phyloP scores from a whole-genome alignment of 2,329 filamentous ascomycete species.

The Cercospora janseana region DNA sequence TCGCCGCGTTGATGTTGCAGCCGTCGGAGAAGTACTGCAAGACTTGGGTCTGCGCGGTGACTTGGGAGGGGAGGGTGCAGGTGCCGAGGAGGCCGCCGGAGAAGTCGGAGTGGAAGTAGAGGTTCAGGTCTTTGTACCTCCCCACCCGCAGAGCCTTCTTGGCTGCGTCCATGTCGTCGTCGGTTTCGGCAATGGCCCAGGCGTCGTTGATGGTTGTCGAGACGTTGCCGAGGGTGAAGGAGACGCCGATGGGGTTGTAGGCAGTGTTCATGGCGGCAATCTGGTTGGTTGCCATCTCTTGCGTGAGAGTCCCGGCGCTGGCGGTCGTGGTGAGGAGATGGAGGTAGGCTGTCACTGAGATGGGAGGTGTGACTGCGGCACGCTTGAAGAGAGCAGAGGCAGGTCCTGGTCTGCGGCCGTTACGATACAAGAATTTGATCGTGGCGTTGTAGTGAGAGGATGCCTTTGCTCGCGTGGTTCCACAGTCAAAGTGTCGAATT shows the following conservation, averaged over 20 bases:
- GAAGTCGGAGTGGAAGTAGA: slow-evolving; percentile 60
- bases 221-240: slow-evolving; percentile 51
- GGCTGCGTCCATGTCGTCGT: slow-evolving; percentile 50
- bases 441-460: slow-evolving; percentile 42
- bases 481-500: slow-evolving; percentile 46
- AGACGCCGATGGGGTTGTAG: slow-evolving; percentile 53
- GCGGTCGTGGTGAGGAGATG: slow-evolving; percentile 45
- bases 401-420: slow-evolving; percentile 21
- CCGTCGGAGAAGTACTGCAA: slow-evolving; percentile 52
- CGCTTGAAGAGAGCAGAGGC: slow-evolving; percentile 28
- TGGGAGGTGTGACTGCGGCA: slow-evolving; percentile 28
- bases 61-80: slow-evolving; percentile 50
- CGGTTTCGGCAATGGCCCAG: slow-evolving; percentile 53
- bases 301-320: slow-evolving; percentile 41
- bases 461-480: slow-evolving; percentile 39
- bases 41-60: slow-evolving; percentile 36
- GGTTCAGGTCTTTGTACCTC: slow-evolving; percentile 55
- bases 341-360: slow-evolving; percentile 46
- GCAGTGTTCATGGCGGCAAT: slow-evolving; percentile 42
- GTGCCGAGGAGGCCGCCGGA: slow-evolving; percentile 51
- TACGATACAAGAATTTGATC: slow-evolving; percentile 38
- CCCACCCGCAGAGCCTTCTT: slow-evolving; percentile 55
- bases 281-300: slow-evolving; percentile 43
- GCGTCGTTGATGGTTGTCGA: slow-evolving; percentile 54
- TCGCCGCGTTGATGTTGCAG: slow-evolving; percentile 57